A percentile compares a stretch with the other conserved stretches of the same genome.
Evolutionary conservation across 2,329 filamentous ascomycete genomes (phyloP).

Genomic region (Paecilomyces fulvus): DNA sequence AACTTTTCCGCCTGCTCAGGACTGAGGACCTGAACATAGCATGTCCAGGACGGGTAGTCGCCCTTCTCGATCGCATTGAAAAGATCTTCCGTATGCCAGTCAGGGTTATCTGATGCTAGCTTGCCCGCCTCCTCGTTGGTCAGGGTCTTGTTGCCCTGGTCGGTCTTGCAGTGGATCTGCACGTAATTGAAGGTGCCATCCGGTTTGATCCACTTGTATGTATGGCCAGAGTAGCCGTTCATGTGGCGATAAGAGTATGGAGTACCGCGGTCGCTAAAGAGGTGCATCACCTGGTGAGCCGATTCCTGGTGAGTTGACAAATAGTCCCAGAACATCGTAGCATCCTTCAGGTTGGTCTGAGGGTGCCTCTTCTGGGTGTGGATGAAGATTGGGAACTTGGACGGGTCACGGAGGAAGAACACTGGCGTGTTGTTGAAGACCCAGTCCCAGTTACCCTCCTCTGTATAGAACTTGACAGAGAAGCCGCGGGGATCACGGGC

Average conservation of each 20-base stretch:
- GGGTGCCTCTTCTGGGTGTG: slow-evolving; percentile 70
- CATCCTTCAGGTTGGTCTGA: slow-evolving; percentile 59
- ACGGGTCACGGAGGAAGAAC: slow-evolving; percentile 66
- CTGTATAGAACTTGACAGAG: slow-evolving; percentile 63
- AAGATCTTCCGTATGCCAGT: slow-evolving; percentile 56
- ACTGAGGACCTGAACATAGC: slow-evolving; percentile 55
- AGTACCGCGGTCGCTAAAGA: slow-evolving; percentile 59
- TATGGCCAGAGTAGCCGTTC: slow-evolving; percentile 61
- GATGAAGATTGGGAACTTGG: slow-evolving; percentile 66
- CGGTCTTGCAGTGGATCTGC: slow-evolving; percentile 56
- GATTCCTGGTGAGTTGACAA: slow-evolving; percentile 54
- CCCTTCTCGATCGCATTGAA: slow-evolving; percentile 55
- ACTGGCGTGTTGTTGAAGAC: slow-evolving; percentile 67
- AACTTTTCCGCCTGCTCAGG: slow-evolving; percentile 55
- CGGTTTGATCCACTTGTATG: slow-evolving; percentile 58
- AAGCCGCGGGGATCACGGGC: slow-evolving; percentile 67
- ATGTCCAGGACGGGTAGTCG: slow-evolving; percentile 55
- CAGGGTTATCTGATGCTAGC: slow-evolving; percentile 50
- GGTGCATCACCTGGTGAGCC: slow-evolving; percentile 56
- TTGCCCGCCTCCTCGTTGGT: slow-evolving; percentile 49
- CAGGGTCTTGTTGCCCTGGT: slow-evolving; percentile 55
- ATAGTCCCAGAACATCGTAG: slow-evolving; percentile 63
- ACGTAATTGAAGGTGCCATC: slow-evolving; percentile 60
- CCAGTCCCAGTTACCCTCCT: slow-evolving; percentile 66
- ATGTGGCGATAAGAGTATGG: slow-evolving; percentile 58